These are phyloP conservation scores for Macaranga tanarius DNA, from an alignment of 441 rosid genomes.

Conservation along the genomic window DNA sequence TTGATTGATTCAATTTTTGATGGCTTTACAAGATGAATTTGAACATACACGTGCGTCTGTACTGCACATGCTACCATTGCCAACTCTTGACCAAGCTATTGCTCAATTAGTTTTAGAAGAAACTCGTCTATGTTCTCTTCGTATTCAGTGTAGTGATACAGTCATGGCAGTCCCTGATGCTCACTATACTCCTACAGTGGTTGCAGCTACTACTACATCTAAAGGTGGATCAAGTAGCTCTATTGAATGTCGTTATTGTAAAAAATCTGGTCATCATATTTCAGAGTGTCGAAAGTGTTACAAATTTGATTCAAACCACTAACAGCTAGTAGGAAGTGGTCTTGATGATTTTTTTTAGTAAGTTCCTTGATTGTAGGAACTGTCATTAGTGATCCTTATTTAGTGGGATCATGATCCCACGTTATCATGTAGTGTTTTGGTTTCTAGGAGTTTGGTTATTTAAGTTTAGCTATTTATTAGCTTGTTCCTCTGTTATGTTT, in stretches of 20 bases:
- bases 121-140: background rate
- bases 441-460: too few relatives aligned
- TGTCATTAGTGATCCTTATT: too few relatives aligned
- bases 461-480: too few relatives aligned
- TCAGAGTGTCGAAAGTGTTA: too few relatives aligned
- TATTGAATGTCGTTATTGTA: background rate
- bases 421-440: too few relatives aligned
- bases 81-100: background rate
- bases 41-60: background rate
- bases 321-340: too few relatives aligned
- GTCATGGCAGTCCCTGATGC: background rate
- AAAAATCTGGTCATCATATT: too few relatives aligned
- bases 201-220: background rate
- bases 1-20: background rate
- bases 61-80: background rate
- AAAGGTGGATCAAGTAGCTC: background rate
- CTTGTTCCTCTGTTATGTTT: too few relatives aligned
- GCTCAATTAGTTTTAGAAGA: background rate
- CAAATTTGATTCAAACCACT: too few relatives aligned
- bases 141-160: background rate
- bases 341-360: too few relatives aligned
- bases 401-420: too few relatives aligned
- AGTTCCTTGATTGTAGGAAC: too few relatives aligned
- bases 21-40: background rate
- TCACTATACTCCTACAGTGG: background rate